phyloP scores from a whole-genome alignment of 2,329 filamentous ascomycete genomes.

The Trichoderma pleuroti region DNA sequence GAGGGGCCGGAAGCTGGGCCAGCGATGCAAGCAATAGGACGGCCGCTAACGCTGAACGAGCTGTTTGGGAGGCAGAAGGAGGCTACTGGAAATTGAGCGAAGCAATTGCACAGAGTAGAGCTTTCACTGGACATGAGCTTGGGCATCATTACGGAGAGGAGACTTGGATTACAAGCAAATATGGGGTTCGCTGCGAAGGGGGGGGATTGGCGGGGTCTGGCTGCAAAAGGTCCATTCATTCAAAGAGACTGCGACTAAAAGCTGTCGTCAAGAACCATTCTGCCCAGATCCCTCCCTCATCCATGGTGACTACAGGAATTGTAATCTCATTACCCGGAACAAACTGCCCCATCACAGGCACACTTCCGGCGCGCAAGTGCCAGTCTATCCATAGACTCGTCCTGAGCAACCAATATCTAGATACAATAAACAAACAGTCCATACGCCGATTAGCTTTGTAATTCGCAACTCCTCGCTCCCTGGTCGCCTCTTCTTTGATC shows the following conservation, averaged over 20 bases:
- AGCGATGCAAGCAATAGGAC: conserved; percentile 44
- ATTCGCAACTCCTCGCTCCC: conserved; percentile 13
- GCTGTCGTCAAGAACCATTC: neutral
- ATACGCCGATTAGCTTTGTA: conserved; percentile 27
- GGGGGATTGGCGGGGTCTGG: neutral
- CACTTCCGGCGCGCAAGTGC: neutral
- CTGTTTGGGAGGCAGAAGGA: conserved; percentile 39
- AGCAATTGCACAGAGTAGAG: neutral
- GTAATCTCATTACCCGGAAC: neutral
- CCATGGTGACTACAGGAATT: neutral
- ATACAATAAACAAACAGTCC: conserved; percentile 26
- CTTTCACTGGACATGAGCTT: neutral
- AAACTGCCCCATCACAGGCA: neutral
- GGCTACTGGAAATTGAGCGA: neutral
- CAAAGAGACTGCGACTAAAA: neutral
- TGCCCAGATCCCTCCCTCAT: neutral
- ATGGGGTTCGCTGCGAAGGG: neutral
- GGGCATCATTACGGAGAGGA: neutral
- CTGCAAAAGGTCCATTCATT: neutral
- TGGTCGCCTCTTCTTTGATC: neutral
- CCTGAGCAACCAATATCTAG: conserved; percentile 27
- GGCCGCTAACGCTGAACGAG: conserved; percentile 44
- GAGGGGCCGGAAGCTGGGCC: conserved; percentile 37
- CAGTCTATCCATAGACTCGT: conserved; percentile 29
- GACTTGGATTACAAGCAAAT: neutral